Percentiles rank a stretch among this genome's conserved stretches.
Evolutionary conservation across 2,329 filamentous ascomycete genomes (phyloP).

Genomic region (Fusarium proliferatum): DNA sequence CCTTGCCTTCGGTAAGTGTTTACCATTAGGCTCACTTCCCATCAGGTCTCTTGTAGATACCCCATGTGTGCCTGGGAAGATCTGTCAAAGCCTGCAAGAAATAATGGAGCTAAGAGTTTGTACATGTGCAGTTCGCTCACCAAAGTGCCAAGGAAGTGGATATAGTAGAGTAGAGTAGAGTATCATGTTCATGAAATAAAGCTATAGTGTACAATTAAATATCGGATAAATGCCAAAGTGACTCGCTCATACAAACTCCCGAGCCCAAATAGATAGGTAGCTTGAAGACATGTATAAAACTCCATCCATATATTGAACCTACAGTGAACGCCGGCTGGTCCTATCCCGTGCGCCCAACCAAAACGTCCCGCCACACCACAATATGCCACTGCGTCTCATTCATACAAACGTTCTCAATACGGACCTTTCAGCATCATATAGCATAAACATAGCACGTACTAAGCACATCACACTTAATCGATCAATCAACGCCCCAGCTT

Average conservation of each 20-base stretch:
- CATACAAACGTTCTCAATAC: constrained; percentile 11
- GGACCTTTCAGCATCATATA: background rate
- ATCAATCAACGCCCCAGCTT: constrained; percentile 43
- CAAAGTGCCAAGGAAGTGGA: no score
- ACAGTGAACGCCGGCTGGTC: constrained; percentile 29
- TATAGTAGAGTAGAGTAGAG: constrained; percentile 5
- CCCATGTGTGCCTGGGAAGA: background rate
- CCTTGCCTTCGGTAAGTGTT: background rate
- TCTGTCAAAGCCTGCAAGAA: background rate
- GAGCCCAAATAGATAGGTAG: background rate
- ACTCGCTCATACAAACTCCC: constrained; percentile 6
- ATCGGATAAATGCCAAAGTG: background rate
- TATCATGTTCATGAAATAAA: constrained; percentile 1
- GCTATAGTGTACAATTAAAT: constrained; percentile 28
- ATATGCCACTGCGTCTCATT: background rate
- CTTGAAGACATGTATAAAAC: constrained; percentile 18
- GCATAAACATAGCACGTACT: background rate
- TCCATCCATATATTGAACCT: constrained; percentile 25
- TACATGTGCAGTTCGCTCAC: no score
- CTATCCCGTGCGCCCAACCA: constrained; percentile 17
- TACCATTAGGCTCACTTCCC: background rate
- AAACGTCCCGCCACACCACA: constrained; percentile 10
- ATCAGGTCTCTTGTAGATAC: background rate
- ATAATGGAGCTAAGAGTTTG: no score
- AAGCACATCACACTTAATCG: background rate